A percentile compares a stretch with the other conserved stretches of the same genome.
phyloP scores from a whole-genome alignment of 768 basidiomycete species.

The Mycena capillaripes region DNA sequence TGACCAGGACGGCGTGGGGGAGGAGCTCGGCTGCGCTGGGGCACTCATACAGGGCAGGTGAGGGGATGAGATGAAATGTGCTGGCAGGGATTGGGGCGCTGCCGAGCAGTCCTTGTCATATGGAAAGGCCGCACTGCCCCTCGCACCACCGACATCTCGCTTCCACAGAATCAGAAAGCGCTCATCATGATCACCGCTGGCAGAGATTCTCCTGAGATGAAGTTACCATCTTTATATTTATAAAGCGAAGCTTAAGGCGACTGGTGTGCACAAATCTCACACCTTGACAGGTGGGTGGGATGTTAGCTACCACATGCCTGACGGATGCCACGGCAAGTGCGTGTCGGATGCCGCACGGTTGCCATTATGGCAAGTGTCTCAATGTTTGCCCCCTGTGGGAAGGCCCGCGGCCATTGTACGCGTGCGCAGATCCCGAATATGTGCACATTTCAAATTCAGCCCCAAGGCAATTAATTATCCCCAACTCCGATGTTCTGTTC shows the following conservation, averaged over 20 bases:
- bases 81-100: slow-evolving; percentile 3
- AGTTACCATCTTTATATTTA: slow-evolving; percentile 8
- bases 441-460: too few species aligned
- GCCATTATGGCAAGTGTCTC: too few species aligned
- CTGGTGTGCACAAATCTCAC: not conserved
- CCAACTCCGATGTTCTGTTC: not conserved
- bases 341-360: too few species aligned
- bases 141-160: not conserved
- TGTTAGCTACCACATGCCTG: too few species aligned
- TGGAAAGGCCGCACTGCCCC: slow-evolving; percentile 16
- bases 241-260: slow-evolving; percentile 15
- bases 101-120: slow-evolving; percentile 9
- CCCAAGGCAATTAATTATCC: slow-evolving; percentile 9
- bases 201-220: not conserved
- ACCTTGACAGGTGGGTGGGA: too few species aligned
- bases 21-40: not conserved
- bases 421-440: not conserved
- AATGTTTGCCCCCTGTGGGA: too few species aligned
- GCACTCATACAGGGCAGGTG: not conserved
- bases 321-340: too few species aligned
- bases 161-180: slow-evolving; percentile 5
- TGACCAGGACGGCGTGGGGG: not conserved
- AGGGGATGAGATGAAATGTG: slow-evolving; percentile 14
- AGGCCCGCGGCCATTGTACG: not conserved
- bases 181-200: slow-evolving; percentile 7